Percentiles rank a stretch among this genome's conserved stretches.
phyloP scores from a whole-genome alignment of 2,329 filamentous ascomycete species.

The Graphiopsis chlorocephala region DNA sequence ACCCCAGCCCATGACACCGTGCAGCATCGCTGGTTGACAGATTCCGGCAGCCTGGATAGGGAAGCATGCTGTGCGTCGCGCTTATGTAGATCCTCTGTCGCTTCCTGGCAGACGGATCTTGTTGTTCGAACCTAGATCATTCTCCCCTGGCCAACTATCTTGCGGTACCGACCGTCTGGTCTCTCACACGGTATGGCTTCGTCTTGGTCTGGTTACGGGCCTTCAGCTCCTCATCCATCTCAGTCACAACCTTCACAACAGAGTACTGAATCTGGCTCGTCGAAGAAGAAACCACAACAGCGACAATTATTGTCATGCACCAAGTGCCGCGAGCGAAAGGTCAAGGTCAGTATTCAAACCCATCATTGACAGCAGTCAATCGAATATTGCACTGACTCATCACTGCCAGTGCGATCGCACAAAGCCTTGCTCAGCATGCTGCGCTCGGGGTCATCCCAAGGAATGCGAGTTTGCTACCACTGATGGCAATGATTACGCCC shows the following conservation, averaged over 20 bases:
- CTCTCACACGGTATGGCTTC: constrained; percentile 24
- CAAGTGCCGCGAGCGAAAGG: constrained; percentile 49
- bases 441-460: constrained; percentile 46
- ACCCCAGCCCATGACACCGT: constrained; percentile 8
- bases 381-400: constrained; percentile 15
- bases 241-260: constrained; percentile 22
- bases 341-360: constrained; percentile 39
- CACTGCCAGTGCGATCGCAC: constrained; percentile 45
- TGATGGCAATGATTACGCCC: constrained; percentile 46
- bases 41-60: constrained; percentile 27
- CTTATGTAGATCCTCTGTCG: constrained; percentile 29
- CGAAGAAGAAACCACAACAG: constrained; percentile 39
- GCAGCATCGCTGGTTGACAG: constrained; percentile 16
- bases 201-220: constrained; percentile 29
- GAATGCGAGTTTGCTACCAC: constrained; percentile 47
- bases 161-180: constrained; percentile 9
- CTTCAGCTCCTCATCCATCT: constrained; percentile 24
- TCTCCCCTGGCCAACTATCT: not conserved
- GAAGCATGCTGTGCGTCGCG: constrained; percentile 31
- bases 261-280: constrained; percentile 13
- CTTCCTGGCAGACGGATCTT: constrained; percentile 17
- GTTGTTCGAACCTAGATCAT: constrained; percentile 13
- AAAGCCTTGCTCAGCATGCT: constrained; percentile 50
- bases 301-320: constrained; percentile 49
- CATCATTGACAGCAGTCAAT: not conserved